Percentiles rank a stretch among this genome's conserved stretches.
Conservation (phyloP, 768 basidiomycete genomes). For the Rhodosporidiobolus odoratus region DNA sequence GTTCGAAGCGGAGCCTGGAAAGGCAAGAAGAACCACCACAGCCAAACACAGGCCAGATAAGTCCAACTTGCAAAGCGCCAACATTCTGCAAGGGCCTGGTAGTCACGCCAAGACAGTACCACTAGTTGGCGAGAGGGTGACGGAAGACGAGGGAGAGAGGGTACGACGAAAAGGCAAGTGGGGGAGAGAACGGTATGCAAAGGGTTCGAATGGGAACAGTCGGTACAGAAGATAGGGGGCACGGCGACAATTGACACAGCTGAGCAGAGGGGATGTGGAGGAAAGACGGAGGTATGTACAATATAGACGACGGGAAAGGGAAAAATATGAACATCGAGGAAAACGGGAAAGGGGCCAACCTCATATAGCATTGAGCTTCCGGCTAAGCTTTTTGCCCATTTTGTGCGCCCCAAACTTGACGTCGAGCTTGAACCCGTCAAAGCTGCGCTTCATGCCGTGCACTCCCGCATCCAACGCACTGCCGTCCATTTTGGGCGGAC, state of each 20-base stretch:
- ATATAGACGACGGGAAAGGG: background rate
- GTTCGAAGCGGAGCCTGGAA: too few relatives aligned
- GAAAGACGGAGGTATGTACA: background rate
- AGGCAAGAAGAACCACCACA: too few relatives aligned
- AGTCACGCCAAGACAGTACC: too few relatives aligned
- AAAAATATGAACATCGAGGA: background rate
- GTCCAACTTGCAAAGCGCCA: too few relatives aligned
- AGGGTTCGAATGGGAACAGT: too few relatives aligned
- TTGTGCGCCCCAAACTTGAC: slow-evolving; percentile 29
- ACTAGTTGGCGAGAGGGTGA: background rate
- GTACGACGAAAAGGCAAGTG: background rate
- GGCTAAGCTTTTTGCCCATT: slow-evolving; percentile 21
- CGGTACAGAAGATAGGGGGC: too few relatives aligned
- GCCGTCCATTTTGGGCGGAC: slow-evolving; percentile 25
- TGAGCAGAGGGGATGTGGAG: background rate
- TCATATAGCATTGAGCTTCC: slow-evolving; percentile 12
- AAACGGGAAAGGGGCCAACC: background rate
- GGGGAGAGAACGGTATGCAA: background rate
- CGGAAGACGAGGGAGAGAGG: background rate
- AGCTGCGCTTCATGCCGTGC: slow-evolving; percentile 36
- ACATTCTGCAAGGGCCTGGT: too few relatives aligned
- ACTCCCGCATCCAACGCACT: slow-evolving; percentile 31
- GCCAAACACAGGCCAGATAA: too few relatives aligned
- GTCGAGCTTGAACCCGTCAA: slow-evolving; percentile 39
- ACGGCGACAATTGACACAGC: too few relatives aligned